Base-by-base conservation (phyloP, 805 yeast species). In the Candida tallmaniae region DNA sequence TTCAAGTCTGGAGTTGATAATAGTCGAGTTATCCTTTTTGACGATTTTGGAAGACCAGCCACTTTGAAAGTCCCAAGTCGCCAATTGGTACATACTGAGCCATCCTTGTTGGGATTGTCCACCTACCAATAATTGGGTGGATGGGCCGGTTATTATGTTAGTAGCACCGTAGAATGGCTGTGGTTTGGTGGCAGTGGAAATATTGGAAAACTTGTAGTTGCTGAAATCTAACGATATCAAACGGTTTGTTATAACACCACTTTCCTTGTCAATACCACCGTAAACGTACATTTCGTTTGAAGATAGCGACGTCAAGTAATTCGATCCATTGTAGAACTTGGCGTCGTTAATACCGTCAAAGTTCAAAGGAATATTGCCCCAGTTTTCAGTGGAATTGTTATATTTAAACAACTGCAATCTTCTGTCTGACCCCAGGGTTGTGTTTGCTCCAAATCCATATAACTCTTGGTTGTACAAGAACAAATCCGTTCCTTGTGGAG, bases 11-110 rank as follows among this genome's bases (percentile, higher is more conserved):
- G 86, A 68, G 41, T 74, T 76, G 2, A 82, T 62, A 8, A 44
- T 40, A 6, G 34, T 27, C 23, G 58, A 56, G 34, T 50, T 52
- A 8, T 46, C 41, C 17, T 42, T 36, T 1, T 47, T 51, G 1
- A 62, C 47, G 41, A 54, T 46, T 25, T 56, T 44, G 51, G 76
- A 83, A 3, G 83, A 70, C 94, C 94, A 85, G 0, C 72, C 72
- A 6, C 83, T 60, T 31, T 66, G 63, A 40, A 75, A 76, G 45
- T 78, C 78, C 84, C 88, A 83, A 2, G 80, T 55, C 0, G 93
- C 90, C 13, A 82, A 58, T 54, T 83, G 93, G 45, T 70, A 70
- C 79, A 83, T 74, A 41, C 75, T 73, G 23, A 83, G 73, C 87
- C 89, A 83, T 0, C 87, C 87, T 2, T 58, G 47, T 5, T 52